Conservation (phyloP, 371 early-diverging fungal species). For the Mortierella sp. region DNA sequence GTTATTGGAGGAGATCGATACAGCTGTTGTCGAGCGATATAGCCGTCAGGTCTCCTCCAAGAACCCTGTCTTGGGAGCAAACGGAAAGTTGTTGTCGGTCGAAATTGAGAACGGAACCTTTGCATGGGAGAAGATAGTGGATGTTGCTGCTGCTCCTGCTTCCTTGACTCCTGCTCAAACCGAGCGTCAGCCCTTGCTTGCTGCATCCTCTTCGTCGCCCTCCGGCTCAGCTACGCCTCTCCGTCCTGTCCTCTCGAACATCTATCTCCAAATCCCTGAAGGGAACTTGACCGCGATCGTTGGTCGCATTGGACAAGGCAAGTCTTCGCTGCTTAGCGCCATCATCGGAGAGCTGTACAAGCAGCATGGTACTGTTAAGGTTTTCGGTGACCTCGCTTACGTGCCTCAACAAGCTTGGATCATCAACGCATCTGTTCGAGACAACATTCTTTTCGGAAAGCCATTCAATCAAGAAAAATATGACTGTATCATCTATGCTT, state of each 20-base stretch:
- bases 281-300: constrained; percentile 69
- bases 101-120: constrained; percentile 64
- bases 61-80: background rate
- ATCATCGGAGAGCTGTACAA: constrained; percentile 81
- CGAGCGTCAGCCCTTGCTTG: constrained; percentile 30
- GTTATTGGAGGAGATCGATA: constrained; percentile 81
- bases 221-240: background rate
- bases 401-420: constrained; percentile 85
- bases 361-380: constrained; percentile 60
- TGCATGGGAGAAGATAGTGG: constrained; percentile 61
- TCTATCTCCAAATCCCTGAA: constrained; percentile 60
- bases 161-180: constrained; percentile 8
- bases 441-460: constrained; percentile 82
- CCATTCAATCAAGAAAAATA: constrained; percentile 71
- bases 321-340: constrained; percentile 71
- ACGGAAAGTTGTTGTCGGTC: constrained; percentile 29
- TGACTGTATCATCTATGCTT: constrained; percentile 61
- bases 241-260: constrained; percentile 36
- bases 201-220: background rate
- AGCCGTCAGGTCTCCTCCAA: constrained; percentile 6
- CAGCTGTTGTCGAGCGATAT: constrained; percentile 61
- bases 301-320: constrained; percentile 79
- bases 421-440: constrained; percentile 74
- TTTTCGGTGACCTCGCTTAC: constrained; percentile 75
- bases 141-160: background rate